phyloP scores from a whole-genome alignment of 192 early-diverging fungal genomes.

The Coemansia sp. region DNA sequence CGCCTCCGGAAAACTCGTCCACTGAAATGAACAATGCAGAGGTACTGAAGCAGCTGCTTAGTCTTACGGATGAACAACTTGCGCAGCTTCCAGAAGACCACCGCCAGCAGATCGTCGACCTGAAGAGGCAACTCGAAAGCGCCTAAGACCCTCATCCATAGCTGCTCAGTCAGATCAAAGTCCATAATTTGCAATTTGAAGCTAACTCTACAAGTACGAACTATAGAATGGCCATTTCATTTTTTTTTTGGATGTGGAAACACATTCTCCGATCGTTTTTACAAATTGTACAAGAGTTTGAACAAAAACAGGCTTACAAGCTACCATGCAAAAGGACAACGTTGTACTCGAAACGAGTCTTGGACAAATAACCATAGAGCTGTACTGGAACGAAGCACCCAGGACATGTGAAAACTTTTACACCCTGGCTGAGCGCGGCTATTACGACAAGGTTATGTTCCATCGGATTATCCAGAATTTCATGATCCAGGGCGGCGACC shows the following conservation, averaged over 20 bases:
- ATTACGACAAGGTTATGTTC: slow-evolving; percentile 79
- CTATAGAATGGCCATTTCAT: no score
- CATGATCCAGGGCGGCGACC: slow-evolving; percentile 98
- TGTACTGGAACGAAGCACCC: slow-evolving; percentile 64
- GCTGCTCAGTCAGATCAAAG: neutral
- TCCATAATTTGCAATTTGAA: neutral
- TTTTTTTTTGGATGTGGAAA: no score
- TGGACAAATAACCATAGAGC: slow-evolving; percentile 26
- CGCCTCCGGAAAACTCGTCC: slow-evolving; percentile 52
- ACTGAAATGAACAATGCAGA: slow-evolving; percentile 53
- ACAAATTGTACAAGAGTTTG: no score
- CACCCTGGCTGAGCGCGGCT: slow-evolving; percentile 69
- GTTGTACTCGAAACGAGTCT: slow-evolving; percentile 26
- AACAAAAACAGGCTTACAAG: neutral
- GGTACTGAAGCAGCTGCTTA: slow-evolving; percentile 76
- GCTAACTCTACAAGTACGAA: no score
- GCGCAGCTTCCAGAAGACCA: slow-evolving; percentile 75
- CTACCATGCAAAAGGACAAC: slow-evolving; percentile 9
- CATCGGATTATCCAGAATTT: slow-evolving; percentile 87
- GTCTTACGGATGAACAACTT: slow-evolving; percentile 80
- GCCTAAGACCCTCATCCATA: neutral
- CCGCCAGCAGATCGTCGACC: slow-evolving; percentile 67
- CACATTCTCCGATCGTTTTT: no score
- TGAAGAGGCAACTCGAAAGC: slow-evolving; percentile 37
- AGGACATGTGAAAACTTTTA: slow-evolving; percentile 89